Conservation (phyloP, 371 early-diverging fungal species). For the Actinomucor elegans region DNA sequence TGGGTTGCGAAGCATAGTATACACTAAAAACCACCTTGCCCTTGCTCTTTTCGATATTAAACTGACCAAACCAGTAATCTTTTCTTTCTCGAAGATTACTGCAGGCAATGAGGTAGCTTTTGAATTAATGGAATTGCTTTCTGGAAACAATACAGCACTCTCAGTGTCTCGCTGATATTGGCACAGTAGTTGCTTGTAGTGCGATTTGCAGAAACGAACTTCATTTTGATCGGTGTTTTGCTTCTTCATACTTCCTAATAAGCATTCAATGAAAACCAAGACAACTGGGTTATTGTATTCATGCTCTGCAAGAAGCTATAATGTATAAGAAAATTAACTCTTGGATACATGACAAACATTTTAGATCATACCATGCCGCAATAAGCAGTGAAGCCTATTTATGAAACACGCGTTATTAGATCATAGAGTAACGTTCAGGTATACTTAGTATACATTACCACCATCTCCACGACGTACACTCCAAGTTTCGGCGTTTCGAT, state of each 20-base stretch:
- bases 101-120: background rate
- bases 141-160: too few species aligned
- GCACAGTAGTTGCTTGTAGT: too few species aligned
- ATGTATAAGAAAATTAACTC: background rate
- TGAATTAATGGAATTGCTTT: background rate
- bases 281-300: constrained; percentile 49
- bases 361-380: constrained; percentile 44
- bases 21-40: constrained; percentile 46
- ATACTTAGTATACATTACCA: constrained; percentile 15
- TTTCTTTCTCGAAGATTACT: too few species aligned
- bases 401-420: too few species aligned
- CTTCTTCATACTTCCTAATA: constrained; percentile 15
- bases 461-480: constrained; percentile 54
- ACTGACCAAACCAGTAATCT: background rate
- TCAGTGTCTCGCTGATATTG: too few species aligned
- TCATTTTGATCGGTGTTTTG: background rate
- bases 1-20: constrained; percentile 45
- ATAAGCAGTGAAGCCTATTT: constrained; percentile 41
- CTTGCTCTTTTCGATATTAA: constrained; percentile 17
- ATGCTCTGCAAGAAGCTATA: constrained; percentile 44
- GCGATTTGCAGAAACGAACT: too few species aligned
- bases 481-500: constrained; percentile 55
- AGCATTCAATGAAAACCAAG: constrained; percentile 37
- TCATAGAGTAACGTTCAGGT: background rate
- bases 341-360: too few species aligned